Percentiles rank a stretch among this genome's conserved stretches.
Conservation (phyloP, 2,329 filamentous ascomycete species). For the Trichocomaceae sp. region DNA sequence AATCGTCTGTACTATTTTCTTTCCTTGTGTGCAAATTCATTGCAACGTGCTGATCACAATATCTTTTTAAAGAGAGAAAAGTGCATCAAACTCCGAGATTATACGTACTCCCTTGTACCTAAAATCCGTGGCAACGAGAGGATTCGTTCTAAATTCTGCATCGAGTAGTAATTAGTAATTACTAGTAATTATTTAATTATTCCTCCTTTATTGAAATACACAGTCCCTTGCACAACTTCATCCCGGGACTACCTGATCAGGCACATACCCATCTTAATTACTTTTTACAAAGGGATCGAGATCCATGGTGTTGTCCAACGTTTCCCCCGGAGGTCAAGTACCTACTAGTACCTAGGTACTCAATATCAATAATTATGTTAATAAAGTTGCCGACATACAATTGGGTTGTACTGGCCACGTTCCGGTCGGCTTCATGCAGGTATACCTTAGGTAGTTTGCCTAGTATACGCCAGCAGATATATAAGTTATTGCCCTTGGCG, state of each 20-base stretch:
- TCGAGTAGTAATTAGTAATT: background rate
- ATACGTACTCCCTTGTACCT: too few relatives aligned
- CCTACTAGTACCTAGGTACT: background rate
- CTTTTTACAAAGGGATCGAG: too few relatives aligned
- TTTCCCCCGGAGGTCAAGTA: background rate
- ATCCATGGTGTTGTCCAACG: too few relatives aligned
- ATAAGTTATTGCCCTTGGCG: too few relatives aligned
- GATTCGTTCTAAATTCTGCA: too few relatives aligned
- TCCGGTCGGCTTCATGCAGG: background rate
- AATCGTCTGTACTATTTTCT: background rate
- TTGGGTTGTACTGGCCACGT: background rate
- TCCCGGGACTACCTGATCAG: background rate
- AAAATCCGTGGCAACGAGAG: too few relatives aligned
- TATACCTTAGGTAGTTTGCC: background rate
- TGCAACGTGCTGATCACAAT: too few relatives aligned
- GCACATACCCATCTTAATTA: too few relatives aligned
- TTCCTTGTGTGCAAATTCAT: too few relatives aligned
- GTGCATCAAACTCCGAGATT: background rate
- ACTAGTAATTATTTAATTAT: background rate
- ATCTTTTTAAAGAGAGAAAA: background rate
- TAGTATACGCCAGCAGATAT: too few relatives aligned
- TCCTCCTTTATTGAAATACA: background rate
- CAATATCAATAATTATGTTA: background rate
- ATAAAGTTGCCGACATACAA: background rate
- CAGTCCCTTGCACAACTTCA: background rate